These are phyloP conservation scores for Coemansia sp. DNA, from an alignment of 192 early-diverging fungal species.

Conservation along the genomic window DNA sequence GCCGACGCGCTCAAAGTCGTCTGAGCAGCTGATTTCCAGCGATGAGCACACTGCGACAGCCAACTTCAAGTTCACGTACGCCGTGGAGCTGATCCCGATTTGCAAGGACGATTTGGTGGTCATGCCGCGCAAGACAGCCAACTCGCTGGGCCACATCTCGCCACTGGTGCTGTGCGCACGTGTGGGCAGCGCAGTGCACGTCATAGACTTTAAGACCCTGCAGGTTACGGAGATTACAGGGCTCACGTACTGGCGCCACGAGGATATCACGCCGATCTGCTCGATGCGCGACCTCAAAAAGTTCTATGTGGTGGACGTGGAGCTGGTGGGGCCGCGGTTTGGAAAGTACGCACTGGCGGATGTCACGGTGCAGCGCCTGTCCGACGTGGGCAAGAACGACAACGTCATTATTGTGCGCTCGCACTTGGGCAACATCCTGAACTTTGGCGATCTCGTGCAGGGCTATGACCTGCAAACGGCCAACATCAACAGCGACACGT, in stretches of 20 bases:
- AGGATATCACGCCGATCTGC: conserved; percentile 70
- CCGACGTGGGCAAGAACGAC: conserved; percentile 83
- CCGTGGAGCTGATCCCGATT: conserved; percentile 91
- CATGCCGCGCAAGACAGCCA: conserved; percentile 82
- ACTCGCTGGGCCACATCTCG: conserved; percentile 77
- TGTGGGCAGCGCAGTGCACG: conserved; percentile 81
- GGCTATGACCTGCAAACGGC: conserved; percentile 86
- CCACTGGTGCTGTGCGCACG: conserved; percentile 82
- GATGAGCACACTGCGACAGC: conserved; percentile 89
- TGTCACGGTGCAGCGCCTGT: conserved; percentile 76
- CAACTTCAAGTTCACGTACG: conserved; percentile 97
- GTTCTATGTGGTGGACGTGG: conserved; percentile 94
- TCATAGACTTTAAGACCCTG: conserved; percentile 88
- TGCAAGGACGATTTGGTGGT: conserved; percentile 96
- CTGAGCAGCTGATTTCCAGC: conserved; percentile 93
- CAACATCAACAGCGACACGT: conserved; percentile 91
- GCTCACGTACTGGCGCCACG: conserved; percentile 78
- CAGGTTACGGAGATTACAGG: conserved; percentile 72
- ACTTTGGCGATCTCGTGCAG: conserved; percentile 86
- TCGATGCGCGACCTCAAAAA: conserved; percentile 81
- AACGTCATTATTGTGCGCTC: conserved; percentile 83
- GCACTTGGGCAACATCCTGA: conserved; percentile 88
- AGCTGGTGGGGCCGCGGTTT: conserved; percentile 70
- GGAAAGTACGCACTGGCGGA: conserved; percentile 85
- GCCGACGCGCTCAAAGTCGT: conserved; percentile 83